Conservation (phyloP, 805 yeast species). For the Cyberlindnera sargentensis region DNA sequence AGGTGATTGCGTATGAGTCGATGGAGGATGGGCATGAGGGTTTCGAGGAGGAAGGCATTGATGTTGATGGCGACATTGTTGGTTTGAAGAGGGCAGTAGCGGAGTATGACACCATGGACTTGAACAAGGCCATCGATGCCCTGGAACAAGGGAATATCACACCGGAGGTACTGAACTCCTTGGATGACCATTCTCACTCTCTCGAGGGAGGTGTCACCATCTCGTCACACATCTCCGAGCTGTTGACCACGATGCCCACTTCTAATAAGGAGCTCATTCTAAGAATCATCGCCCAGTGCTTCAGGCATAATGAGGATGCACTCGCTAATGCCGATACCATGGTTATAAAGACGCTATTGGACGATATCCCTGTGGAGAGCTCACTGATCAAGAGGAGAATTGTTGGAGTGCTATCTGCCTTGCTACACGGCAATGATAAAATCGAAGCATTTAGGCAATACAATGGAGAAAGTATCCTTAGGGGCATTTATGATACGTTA, state of each 20-base stretch:
- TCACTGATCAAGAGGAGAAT: slow-evolving; percentile 37
- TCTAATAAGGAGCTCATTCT: slow-evolving; percentile 42
- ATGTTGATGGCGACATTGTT: background rate
- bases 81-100: background rate
- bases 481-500: slow-evolving; percentile 14
- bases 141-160: background rate
- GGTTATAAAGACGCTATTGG: slow-evolving; percentile 7
- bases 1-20: background rate
- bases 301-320: slow-evolving; percentile 72
- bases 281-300: slow-evolving; percentile 55
- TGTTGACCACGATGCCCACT: background rate
- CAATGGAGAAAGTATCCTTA: slow-evolving; percentile 22
- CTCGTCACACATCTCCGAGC: background rate
- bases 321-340: slow-evolving; percentile 28
- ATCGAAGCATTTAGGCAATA: background rate
- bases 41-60: background rate
- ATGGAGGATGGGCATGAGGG: background rate
- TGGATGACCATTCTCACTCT: background rate
- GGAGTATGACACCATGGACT: background rate
- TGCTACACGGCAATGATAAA: slow-evolving; percentile 23
- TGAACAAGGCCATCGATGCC: background rate
- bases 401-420: slow-evolving; percentile 45
- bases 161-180: background rate
- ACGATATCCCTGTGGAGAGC: slow-evolving; percentile 12
- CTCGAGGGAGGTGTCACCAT: background rate